Percentiles rank a stretch among this genome's conserved stretches.
These are phyloP conservation scores for Globisporangium viniferum DNA, from an alignment of 352 stramenopile species.

Conservation along the genomic window DNA sequence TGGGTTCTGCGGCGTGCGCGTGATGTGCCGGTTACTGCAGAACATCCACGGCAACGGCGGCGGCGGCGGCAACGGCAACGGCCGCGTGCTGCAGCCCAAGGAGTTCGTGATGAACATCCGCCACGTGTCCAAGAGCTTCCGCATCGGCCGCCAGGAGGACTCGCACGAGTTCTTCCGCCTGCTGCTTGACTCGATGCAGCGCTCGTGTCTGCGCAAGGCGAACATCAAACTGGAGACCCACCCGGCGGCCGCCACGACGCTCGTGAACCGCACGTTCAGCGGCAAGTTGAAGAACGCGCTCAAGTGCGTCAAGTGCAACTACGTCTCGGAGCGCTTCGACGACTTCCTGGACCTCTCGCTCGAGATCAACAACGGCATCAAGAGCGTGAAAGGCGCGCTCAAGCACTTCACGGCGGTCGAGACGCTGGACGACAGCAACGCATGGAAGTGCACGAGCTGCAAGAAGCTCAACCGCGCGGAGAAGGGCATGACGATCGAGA, in stretches of 20 bases:
- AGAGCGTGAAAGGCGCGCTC: conserved; percentile 69
- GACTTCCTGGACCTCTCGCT: conserved; percentile 89
- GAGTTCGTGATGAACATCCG: conserved; percentile 85
- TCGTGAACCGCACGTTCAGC: conserved; percentile 84
- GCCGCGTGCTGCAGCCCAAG: conserved; percentile 65
- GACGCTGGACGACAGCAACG: conserved; percentile 79
- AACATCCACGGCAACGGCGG: conserved; percentile 40
- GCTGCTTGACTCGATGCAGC: conserved; percentile 85
- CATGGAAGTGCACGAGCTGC: conserved; percentile 85
- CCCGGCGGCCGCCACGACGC: conserved; percentile 57
- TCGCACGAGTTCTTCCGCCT: conserved; percentile 91
- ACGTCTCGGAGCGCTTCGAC: conserved; percentile 77
- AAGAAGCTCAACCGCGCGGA: conserved; percentile 70
- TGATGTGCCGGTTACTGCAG: conserved; percentile 66
- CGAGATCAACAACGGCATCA: conserved; percentile 77
- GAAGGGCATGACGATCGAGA: conserved; percentile 81
- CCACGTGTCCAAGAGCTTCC: conserved; percentile 82
- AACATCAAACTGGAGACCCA: conserved; percentile 71
- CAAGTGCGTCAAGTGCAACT: conserved; percentile 82
- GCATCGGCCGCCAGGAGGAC: conserved; percentile 88
- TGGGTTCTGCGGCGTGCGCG: conserved; percentile 53
- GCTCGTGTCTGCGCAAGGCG: conserved; percentile 63
- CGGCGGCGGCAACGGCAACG: conserved; percentile 18
- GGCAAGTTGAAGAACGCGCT: conserved; percentile 81
- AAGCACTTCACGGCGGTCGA: conserved; percentile 82